A percentile compares a stretch with the other conserved stretches of the same genome.
Evolutionary conservation across 2,329 filamentous ascomycete species (phyloP).

Genomic region (Arachnopeziza araneosa): DNA sequence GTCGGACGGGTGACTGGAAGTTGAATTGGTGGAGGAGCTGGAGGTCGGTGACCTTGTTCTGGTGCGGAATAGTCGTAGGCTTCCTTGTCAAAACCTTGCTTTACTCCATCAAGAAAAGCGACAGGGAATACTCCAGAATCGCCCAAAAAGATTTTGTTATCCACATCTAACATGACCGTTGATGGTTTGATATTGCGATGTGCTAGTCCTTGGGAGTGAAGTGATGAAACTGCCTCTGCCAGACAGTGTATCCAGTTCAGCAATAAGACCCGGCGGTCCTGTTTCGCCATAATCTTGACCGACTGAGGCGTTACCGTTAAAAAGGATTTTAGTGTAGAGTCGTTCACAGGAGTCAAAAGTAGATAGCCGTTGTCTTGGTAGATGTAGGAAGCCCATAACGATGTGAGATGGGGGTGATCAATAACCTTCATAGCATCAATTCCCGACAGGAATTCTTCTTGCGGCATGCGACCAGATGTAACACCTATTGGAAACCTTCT

Average conservation of each 20-base stretch:
- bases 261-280: conserved; percentile 51
- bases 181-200: conserved; percentile 68
- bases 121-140: conserved; percentile 50
- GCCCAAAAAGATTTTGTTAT: conserved; percentile 62
- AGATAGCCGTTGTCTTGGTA: conserved; percentile 58
- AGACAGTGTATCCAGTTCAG: conserved; percentile 74
- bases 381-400: conserved; percentile 65
- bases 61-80: conserved; percentile 69
- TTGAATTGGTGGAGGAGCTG: conserved; percentile 30
- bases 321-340: conserved; percentile 63
- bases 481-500: conserved; percentile 50
- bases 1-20: not conserved
- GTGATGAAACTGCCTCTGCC: conserved; percentile 57
- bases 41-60: conserved; percentile 42
- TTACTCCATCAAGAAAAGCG: conserved; percentile 36
- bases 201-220: conserved; percentile 58
- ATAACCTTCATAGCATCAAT: conserved; percentile 53
- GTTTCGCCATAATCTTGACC: conserved; percentile 57
- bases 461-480: conserved; percentile 39
- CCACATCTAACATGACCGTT: conserved; percentile 60
- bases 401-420: conserved; percentile 64
- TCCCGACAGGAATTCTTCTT: conserved; percentile 54
- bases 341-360: conserved; percentile 60
- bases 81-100: conserved; percentile 58
- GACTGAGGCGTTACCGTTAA: conserved; percentile 57